Base-by-base conservation (phyloP, 1,139 yeast species). In the Kodamaea derodonti region DNA sequence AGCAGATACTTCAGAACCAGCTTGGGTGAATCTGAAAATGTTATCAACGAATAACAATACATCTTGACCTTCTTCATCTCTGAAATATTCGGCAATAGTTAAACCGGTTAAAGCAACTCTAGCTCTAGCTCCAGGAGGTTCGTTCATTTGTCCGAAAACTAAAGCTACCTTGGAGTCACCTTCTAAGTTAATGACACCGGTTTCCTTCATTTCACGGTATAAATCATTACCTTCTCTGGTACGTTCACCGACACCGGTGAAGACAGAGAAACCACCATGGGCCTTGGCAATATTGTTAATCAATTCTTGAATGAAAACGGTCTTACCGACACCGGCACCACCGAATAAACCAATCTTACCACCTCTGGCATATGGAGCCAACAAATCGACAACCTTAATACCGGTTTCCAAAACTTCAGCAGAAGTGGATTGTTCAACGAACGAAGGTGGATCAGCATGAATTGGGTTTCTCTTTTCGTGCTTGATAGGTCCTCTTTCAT, bases 321-420 rank as follows among this genome's bases (percentile, higher is more conserved):
- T 92, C 78, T 92, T 92, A 78, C 98, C 98, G 87, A 92, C 98
- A 90, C 98, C 98, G 72, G 98, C 98, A 90, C 98, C 98, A 80
- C 98, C 98, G 85, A 92, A 92, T 66, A 92, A 83, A 82, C 98
- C 98, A 86, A 92, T 92, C 84, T 92, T 92, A 86, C 98, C 98
- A 85, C 98, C 98, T 85, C 97, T 90, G 67, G 98, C 98, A 78
- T 92, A 92, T 57, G 98, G 98, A 55, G 98, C 98, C 58, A 92
- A 83, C 67, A 92, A 80, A 69, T 92, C 98, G 75, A 92, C 98
- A 71, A 92, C 98, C 83, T 92, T 92, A 69, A 92, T 92, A 86
- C 98, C 98, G 51, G 98, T 92, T 78, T 90, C 98, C 67, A 92
- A 82, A 61, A 92, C 90, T 78, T 92, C 97, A 51, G 98, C 97